Base-by-base conservation (phyloP, 371 early-diverging fungal genomes). In the Rhizopus delemar region DNA sequence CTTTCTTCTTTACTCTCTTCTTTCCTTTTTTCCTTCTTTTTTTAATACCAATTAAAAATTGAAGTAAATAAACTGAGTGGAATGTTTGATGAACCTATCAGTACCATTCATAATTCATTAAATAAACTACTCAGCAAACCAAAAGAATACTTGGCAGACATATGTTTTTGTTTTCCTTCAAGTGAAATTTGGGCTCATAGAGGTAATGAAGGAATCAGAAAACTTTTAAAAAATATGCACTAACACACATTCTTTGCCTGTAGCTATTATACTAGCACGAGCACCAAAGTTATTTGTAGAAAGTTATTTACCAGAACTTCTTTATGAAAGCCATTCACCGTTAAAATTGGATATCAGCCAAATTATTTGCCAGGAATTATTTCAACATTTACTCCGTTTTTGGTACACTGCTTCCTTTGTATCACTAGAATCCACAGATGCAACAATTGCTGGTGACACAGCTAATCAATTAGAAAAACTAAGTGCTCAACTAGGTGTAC, bases 371-470 rank as follows among this genome's bases (percentile, higher is more conserved):
- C 54, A 60, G n/a, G 38, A 53, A 4, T 41, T 62, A 13, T 62
- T 74, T 45, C 49, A 33, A 5, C 45, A 62, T 32, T 51, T 77
- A 41, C 56, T 78, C 45, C 70, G 74, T 22, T 78, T 71, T 49
- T 78, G 75, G 75, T 78, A 78, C 35, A 78, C 79, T 15, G 74
- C 72, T 13, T 65, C 63, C 3, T 75, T 60, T 59, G 57, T 49
- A 59, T 65, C 56, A 54, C 65, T 41, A 39, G 62, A 60, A 16
- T 60, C 56, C 31, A 60, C 54, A 36, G 54, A 64, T 32, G 22
- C 52, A 32, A 46, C 63, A n/a, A 32, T 54, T 33, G 12, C 22
- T 22, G 22, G 22, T 22, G 22, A 22, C 22, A 41, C 22, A 54
- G 53, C 16, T 11, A 22, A 49, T 13, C 46, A 57, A 46, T 28